Evolutionary conservation across 2,329 filamentous ascomycete species (phyloP).

Genomic region (Plenodomus tracheiphilus): DNA sequence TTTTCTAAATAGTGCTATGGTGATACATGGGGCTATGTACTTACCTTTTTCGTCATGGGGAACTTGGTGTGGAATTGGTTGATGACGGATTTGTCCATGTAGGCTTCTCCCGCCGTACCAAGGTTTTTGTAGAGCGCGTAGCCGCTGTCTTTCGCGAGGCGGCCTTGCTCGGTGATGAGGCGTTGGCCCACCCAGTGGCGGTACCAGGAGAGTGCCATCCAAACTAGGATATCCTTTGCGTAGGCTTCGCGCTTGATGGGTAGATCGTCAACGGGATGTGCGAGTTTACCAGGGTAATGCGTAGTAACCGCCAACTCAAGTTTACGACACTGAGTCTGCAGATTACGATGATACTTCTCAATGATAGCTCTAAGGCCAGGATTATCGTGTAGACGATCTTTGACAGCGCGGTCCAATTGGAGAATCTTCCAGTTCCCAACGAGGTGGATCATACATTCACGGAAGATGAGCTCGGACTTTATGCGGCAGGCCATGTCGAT

Average conservation of each 20-base stretch:
- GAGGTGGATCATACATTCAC: conserved; percentile 51
- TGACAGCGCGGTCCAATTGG: conserved; percentile 5
- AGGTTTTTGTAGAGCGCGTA: conserved; percentile 51
- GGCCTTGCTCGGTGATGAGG: conserved; percentile 45
- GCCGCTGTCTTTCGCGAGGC: conserved; percentile 50
- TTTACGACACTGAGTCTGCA: conserved; percentile 31
- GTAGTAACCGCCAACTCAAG: conserved; percentile 30
- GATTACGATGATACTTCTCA: conserved; percentile 32
- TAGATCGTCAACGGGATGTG: conserved; percentile 25
- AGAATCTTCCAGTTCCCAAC: conserved; percentile 46
- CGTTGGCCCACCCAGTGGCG: conserved; percentile 52
- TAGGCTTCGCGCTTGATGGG: conserved; percentile 50
- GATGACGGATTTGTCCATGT: conserved; percentile 47
- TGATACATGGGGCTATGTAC: too few relatives aligned
- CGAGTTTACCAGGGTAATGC: conserved; percentile 33
- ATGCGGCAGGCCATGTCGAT: conserved; percentile 51
- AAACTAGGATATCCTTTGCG: conserved; percentile 54
- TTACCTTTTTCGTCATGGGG: conserved; percentile 50
- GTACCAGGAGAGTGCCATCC: conserved; percentile 54
- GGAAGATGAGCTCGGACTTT: conserved; percentile 50
- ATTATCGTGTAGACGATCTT: conserved; percentile 21
- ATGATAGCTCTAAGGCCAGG: conserved; percentile 33
- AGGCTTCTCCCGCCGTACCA: conserved; percentile 46
- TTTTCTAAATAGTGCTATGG: too few relatives aligned
- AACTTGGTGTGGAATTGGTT: conserved; percentile 47